These are phyloP conservation scores for Calonectria hawksworthii DNA, from an alignment of 2,329 filamentous ascomycete genomes.

Conservation along the genomic window DNA sequence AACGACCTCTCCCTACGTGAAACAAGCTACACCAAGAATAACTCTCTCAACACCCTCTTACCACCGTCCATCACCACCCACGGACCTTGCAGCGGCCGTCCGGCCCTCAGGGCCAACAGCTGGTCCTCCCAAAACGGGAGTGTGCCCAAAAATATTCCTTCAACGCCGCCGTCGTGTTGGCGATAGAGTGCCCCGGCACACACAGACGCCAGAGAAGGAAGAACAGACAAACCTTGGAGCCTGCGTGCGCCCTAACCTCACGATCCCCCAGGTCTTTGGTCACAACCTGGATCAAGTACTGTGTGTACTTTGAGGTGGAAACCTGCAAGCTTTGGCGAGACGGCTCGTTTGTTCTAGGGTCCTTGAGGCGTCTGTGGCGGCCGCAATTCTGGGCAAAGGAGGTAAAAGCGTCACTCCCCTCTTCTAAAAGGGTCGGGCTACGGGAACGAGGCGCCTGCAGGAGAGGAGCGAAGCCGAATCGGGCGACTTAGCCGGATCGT, in stretches of 20 bases:
- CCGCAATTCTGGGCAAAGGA: background rate
- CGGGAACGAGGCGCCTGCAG: background rate
- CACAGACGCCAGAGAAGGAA: background rate
- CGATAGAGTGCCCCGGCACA: background rate
- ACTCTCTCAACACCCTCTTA: background rate
- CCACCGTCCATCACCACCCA: background rate
- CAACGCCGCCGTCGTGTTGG: background rate
- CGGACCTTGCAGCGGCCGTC: background rate
- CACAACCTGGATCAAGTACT: background rate
- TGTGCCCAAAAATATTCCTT: background rate
- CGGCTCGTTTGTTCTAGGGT: background rate
- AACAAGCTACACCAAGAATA: background rate
- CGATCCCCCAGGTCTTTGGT: background rate
- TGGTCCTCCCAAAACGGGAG: background rate
- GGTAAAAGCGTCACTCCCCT: background rate
- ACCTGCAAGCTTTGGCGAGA: background rate
- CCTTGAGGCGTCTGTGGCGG: background rate
- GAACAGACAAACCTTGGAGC: background rate
- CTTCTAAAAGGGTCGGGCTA: background rate
- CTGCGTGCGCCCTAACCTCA: background rate
- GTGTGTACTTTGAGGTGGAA: slow-evolving; percentile 3
- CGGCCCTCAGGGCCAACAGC: background rate
- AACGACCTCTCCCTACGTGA: slow-evolving; percentile 1
- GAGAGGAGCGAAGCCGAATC: background rate
- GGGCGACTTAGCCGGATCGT: background rate